A percentile compares a stretch with the other conserved stretches of the same genome.
Evolutionary conservation across 2,329 filamentous ascomycete genomes (phyloP).

Genomic region (Penicillium sp.): DNA sequence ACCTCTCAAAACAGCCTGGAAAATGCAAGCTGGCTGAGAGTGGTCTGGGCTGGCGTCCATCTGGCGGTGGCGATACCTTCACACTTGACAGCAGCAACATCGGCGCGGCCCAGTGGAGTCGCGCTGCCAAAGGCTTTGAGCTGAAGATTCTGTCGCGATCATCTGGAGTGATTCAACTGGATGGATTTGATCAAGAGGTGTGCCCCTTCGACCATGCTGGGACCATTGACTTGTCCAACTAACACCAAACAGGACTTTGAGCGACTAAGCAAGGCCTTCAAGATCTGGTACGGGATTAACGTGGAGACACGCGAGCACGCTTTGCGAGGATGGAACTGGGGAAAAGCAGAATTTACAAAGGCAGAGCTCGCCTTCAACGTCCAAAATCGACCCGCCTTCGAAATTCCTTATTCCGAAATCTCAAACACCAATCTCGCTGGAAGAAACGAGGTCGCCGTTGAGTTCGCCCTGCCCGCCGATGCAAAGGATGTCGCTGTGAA

Average conservation of each 20-base stretch:
- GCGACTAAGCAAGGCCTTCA: conserved; percentile 86
- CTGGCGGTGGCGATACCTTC: conserved; percentile 82
- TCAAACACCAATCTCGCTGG: conserved; percentile 96
- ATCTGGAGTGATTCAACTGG: conserved; percentile 83
- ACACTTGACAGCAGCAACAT: conserved; percentile 87
- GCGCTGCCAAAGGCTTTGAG: conserved; percentile 87
- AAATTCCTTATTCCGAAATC: conserved; percentile 95
- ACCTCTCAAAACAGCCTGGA: conserved; percentile 86
- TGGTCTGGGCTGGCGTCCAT: conserved; percentile 92
- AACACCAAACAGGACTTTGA: conserved; percentile 68
- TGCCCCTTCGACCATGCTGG: conserved; percentile 7
- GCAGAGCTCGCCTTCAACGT: conserved; percentile 95
- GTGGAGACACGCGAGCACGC: conserved; percentile 93
- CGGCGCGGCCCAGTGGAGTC: conserved; percentile 85
- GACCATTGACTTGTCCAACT: conserved; percentile 14
- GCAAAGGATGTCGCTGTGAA: conserved; percentile 70
- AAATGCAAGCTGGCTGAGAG: conserved; percentile 94
- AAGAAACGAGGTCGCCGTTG: conserved; percentile 95
- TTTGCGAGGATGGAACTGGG: conserved; percentile 97
- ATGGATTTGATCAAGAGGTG: conserved; percentile 87
- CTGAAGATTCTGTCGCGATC: conserved; percentile 84
- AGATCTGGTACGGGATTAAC: conserved; percentile 94
- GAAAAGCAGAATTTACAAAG: conserved; percentile 94
- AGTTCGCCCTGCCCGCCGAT: conserved; percentile 75
- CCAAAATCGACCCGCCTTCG: conserved; percentile 92